Base-by-base conservation (phyloP, 2,329 filamentous ascomycete species). In the Cryphonectria naterciae region DNA sequence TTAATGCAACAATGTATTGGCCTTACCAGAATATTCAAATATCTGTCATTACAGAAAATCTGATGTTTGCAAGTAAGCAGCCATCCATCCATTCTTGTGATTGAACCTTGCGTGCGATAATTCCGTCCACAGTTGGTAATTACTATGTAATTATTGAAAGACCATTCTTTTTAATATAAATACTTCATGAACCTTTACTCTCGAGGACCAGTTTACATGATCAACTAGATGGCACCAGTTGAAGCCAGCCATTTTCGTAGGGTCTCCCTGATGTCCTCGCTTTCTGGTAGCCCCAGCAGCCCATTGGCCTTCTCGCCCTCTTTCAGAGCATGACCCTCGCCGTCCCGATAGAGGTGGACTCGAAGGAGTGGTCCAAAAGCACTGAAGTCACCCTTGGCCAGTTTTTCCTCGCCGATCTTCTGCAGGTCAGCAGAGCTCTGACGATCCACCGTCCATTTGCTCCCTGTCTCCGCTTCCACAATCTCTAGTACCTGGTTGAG, bases 401-500 rank as follows among this genome's bases (percentile, higher is more conserved):
- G 74, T 76, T 83, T 84, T 49, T 82, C 83, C 61, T 79, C 76
- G 4, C 80, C 84, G n/a, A 73, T 75, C 75, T 79, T 78, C 67
- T 80, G 76, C 65, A 81, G 72, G 11, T 83, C 82, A 0, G 74
- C 76, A 28, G 80, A 79, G 13, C 74, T 77, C 11, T 78, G 70
- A 8, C 77, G 78, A 3, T 80, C 82, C 1, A 89, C 80, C 0
- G 81, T 80, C 82, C 85, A 90, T 72, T 86, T 85, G 25, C 79
- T 76, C 2, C 84, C 85, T 0, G 85, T 87, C 15, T 83, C 79
- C 70, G 85, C 83, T 78, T 92, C 87, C 2, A 87, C 79, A 0
- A 83, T 77, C 17, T 80, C 78, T 1, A 91, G 76, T 1, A 92
- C 78, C 73, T 91, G 83, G 25, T 87, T 86, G 78, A 91, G 89